Percentiles rank a stretch among this genome's conserved stretches.
phyloP scores from a whole-genome alignment of 768 basidiomycete genomes.

The Rhizopogon sp. region DNA sequence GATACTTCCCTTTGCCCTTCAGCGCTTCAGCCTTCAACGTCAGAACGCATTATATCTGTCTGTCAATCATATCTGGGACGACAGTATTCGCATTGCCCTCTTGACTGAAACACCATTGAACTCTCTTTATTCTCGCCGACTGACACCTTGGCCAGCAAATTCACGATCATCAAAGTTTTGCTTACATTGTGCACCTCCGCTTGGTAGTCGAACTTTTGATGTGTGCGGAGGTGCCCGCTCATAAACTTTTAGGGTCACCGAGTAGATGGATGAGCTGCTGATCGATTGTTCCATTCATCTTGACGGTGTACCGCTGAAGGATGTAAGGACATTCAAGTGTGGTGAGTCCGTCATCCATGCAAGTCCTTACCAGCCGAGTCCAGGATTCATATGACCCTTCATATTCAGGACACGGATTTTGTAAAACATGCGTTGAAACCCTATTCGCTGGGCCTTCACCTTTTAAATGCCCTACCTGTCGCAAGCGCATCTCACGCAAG shows the following conservation, averaged over 20 bases:
- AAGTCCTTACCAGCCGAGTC: not conserved
- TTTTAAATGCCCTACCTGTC: conserved; percentile 23
- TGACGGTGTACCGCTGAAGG: conserved; percentile 20
- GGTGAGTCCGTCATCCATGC: conserved; percentile 12
- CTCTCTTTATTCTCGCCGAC: not conserved
- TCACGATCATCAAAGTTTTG: not conserved
- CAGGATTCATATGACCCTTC: conserved; percentile 4
- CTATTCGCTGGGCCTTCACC: conserved; percentile 10
- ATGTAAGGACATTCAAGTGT: conserved; percentile 25
- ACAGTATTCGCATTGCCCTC: too few relatives aligned
- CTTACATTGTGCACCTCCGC: not conserved
- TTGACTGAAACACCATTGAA: too few relatives aligned
- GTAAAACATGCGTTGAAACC: conserved; percentile 21
- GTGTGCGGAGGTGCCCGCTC: not conserved
- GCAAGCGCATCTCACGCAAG: conserved; percentile 21
- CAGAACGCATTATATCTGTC: not conserved
- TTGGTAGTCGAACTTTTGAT: not conserved
- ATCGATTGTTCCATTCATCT: conserved; percentile 30
- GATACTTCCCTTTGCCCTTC: too few relatives aligned
- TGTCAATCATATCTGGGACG: too few relatives aligned
- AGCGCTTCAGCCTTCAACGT: not conserved
- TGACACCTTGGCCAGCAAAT: not conserved
- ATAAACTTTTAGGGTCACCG: not conserved
- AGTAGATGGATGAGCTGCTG: conserved; percentile 13
- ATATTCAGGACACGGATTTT: conserved; percentile 27